Base-by-base conservation (phyloP, 108 stramenopile species). In the Nitzschia inconspicua region DNA sequence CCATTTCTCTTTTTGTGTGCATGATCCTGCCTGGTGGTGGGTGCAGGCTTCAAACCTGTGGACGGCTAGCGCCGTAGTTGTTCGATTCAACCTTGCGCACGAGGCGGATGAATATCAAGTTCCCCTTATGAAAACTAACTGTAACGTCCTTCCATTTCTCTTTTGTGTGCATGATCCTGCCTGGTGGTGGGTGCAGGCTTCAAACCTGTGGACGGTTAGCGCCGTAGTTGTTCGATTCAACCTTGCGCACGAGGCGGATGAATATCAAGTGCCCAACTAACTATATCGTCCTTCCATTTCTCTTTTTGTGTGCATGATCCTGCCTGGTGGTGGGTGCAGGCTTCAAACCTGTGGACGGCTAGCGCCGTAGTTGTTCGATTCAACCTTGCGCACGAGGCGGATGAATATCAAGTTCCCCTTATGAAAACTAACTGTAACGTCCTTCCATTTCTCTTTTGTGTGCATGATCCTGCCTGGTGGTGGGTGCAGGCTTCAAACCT, bases 21-120 rank as follows among this genome's bases (percentile, higher is more conserved):
- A 87, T 84, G 86, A 87, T 62, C 82, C 76, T 84, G 80, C 69
- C 80, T 87, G 86, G 86, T 87, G 80, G 69, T 83, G 82, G 76
- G 82, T 64, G 66, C 68, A 83, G 86, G 83, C 86, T 85, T 88
- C 83, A 88, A 85, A 85, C 80, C 86, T 84, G 66, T 75, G 65
- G 86, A 80, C 78, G 86, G 63, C 74, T 84, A 68, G 75, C 81
- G 83, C 66, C 83, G 78, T 76, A 87, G 87, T 83, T 62, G 84
- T 88, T 83, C 87, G 82, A 88, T 88, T 88, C 87, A 62, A 83
- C 87, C 84, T 88, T 88, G 81, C 86, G 83, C 86, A 84, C 86
- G 83, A 64, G 51, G 3, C 2, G 22, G 20, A 47, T 52, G 25
- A 26, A n/a, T n/a, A n/a, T n/a, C n/a, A n/a, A n/a, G n/a, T n/a